Evolutionary conservation across 768 basidiomycete genomes (phyloP).

Genomic region (Kwoniella shandongensis): DNA sequence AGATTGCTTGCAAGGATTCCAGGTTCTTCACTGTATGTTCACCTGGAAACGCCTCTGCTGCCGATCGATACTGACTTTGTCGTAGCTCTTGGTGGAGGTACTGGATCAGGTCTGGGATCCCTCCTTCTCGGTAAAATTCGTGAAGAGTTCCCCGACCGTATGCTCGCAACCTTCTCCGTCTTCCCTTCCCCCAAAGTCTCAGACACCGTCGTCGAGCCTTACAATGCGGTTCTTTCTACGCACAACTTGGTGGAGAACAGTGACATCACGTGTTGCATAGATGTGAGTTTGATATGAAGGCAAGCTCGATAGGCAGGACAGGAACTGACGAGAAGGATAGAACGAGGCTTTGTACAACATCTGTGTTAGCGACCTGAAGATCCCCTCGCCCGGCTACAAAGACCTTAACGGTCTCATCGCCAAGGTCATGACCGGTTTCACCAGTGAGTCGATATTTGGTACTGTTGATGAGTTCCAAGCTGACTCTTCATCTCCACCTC

Average conservation of each 20-base stretch:
- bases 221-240: constrained; percentile 50
- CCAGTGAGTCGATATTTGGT: constrained; percentile 55
- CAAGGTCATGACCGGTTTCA: constrained; percentile 91
- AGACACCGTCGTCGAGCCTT: constrained; percentile 54
- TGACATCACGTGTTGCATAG: constrained; percentile 50
- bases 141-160: constrained; percentile 53
- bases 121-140: constrained; percentile 50
- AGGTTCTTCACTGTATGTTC: constrained; percentile 46
- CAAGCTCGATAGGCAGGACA: not conserved
- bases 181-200: constrained; percentile 53
- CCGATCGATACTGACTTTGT: constrained; percentile 2
- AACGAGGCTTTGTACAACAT: constrained; percentile 56
- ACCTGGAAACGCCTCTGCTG: not conserved
- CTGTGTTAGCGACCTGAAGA: constrained; percentile 47
- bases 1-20: constrained; percentile 77
- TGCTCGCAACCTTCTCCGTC: constrained; percentile 52
- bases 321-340: constrained; percentile 26
- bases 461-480: not conserved
- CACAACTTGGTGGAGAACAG: constrained; percentile 51
- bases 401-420: constrained; percentile 66
- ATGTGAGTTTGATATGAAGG: constrained; percentile 40
- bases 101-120: constrained; percentile 50
- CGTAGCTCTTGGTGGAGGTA: constrained; percentile 50
- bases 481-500: constrained; percentile 2
- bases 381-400: constrained; percentile 46